Evolutionary conservation across 345 rosid species (phyloP).

Genomic region (Bruguiera sexangula): DNA sequence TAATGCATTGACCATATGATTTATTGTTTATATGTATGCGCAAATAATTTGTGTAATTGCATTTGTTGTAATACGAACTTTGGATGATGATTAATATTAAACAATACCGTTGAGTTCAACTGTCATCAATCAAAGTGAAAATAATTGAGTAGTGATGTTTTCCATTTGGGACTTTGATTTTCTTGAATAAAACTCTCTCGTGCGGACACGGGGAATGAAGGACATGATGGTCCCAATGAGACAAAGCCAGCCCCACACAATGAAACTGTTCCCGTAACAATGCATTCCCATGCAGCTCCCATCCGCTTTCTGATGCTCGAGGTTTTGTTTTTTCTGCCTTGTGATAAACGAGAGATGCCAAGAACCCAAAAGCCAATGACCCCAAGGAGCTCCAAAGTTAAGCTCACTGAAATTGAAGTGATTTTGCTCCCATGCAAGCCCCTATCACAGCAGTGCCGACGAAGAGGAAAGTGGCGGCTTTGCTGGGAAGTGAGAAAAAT

Average conservation of each 20-base stretch:
- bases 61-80: too few relatives aligned
- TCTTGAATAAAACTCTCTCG: constrained; percentile 42
- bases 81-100: too few relatives aligned
- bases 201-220: constrained; percentile 42
- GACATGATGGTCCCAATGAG: constrained; percentile 52
- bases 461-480: constrained; percentile 40
- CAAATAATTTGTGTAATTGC: too few relatives aligned
- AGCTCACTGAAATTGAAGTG: constrained; percentile 59
- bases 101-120: too few relatives aligned
- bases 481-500: constrained; percentile 50
- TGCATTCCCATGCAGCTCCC: constrained; percentile 59
- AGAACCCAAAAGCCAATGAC: constrained; percentile 64
- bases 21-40: too few relatives aligned
- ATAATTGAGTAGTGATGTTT: too few relatives aligned
- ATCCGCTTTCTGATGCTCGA: neutral
- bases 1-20: too few relatives aligned
- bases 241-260: constrained; percentile 69
- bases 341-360: constrained; percentile 64
- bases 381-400: constrained; percentile 82
- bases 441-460: constrained; percentile 66
- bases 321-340: constrained; percentile 16
- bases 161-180: neutral
- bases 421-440: constrained; percentile 61
- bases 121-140: too few relatives aligned
- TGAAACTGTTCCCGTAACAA: constrained; percentile 60